Base-by-base conservation (phyloP, 2,329 filamentous ascomycete species). In the Didymella keratinophila region DNA sequence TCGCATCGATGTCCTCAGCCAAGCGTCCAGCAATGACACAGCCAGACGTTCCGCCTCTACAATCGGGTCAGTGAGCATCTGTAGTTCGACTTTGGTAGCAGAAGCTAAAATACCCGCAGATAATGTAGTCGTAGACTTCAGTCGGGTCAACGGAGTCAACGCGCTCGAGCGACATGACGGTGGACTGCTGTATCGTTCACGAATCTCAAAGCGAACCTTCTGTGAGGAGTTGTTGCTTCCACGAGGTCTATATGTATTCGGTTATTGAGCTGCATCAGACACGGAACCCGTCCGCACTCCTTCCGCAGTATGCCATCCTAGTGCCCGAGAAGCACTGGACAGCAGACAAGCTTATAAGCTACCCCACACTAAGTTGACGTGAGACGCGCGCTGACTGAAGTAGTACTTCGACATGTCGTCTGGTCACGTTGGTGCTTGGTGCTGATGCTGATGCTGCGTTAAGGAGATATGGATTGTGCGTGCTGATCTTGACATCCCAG, bases 21-120 rank as follows among this genome's bases (percentile, higher is more conserved):
- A 83, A 73, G 14, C 81, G 80, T 12, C 76, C 79, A 21, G 81
- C 81, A 32, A 83, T 77, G 1, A 83, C 81, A 63, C 80, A 82
- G 20, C 81, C 81, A 5, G 81, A 74, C 7, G 81, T 83, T 7
- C 81, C 81, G 36, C 80, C 81, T 52, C 81, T 69, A 32, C 3
- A 16, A 25, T 12, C 1, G 6, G 6, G 36, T 52, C 20, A 53
- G 41, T 39, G 6, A 14, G 11, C 23, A 23, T 32, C 18, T 21
- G 16, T n/a, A 4, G 10, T 2, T 42, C 4, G n/a, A 21, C 10
- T 9, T 16, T 14, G 3, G 30, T 32, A 12, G 30, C 30, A 32
- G 12, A 6, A 32, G 6, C 16, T 11, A 1, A 27, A 45, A 18
- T 62, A 70, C 69, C 69, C 69, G 54, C 68, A 72, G 18, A 72